Base-by-base conservation (phyloP, 768 basidiomycete genomes). In the Rhizopogon vesiculosus region DNA sequence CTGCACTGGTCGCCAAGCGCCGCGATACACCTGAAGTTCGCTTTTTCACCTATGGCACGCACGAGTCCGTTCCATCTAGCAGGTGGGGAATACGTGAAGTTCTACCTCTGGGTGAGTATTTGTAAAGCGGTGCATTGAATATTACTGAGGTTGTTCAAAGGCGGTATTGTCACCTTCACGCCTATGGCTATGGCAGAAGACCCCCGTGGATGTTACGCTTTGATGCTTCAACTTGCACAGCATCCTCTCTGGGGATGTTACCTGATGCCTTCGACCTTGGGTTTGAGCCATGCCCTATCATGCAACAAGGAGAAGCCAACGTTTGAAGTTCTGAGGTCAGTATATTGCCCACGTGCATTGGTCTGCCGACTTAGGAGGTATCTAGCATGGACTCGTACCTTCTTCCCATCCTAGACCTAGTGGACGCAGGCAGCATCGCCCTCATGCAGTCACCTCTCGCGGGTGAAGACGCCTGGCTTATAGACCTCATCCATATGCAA, bases 241-340 rank as follows among this genome's bases (percentile, higher is more conserved):
- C 88, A 91, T 62, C 85, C 83, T 22, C 63, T 86, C 16, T 92
- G 89, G 88, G 71, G 72, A 10, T 82, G 82, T 52, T 91, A 85
- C 64, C 72, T 92, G 22, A 64, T 84, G 7, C 88, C 90, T 7
- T 75, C 79, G 52, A 82, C 81, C 16, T 68, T 92, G 29, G 87
- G 85, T 53, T 71, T 83, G 7, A 55, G 56, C 31, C 56, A 67
- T 25, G 7, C 51, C 12, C 31, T 68, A 12, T 60, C 18, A 9
- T 61, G 9, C 51, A 18, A 52, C 57, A 59, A 38, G 16, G 1
- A 22, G 2, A 40, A 13, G 18, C 3, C 57, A 28, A 55, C 44
- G 66, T 62, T 25, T 61, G 64, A 8, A 22, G 15, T 41, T 56
- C n/a, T 8, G 31, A 22, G 45, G 39, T n/a, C 45, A 40, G 7